A percentile compares a stretch with the other conserved stretches of the same genome.
Evolutionary conservation across 2,329 filamentous ascomycete genomes (phyloP).

Genomic region (Aspergillus piperis): DNA sequence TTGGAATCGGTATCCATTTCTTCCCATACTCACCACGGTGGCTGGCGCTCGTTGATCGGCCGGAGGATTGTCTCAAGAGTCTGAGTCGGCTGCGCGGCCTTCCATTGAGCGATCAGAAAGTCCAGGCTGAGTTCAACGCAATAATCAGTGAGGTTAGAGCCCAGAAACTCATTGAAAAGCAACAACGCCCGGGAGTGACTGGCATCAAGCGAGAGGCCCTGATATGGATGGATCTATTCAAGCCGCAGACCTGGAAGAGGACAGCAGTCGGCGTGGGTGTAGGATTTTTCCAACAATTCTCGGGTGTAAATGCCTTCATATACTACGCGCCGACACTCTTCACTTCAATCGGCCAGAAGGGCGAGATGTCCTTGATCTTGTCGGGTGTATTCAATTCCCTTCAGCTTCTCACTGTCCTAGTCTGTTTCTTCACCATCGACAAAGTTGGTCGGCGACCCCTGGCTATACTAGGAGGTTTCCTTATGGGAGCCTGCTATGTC

Average conservation of each 20-base stretch:
- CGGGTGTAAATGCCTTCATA: slow-evolving; percentile 49
- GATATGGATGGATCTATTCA: slow-evolving; percentile 50
- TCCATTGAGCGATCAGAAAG: slow-evolving; percentile 53
- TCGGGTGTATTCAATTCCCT: slow-evolving; percentile 47
- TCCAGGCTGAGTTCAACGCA: slow-evolving; percentile 61
- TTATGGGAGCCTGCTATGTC: neutral
- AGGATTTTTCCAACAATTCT: slow-evolving; percentile 49
- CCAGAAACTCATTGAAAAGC: neutral
- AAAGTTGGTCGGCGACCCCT: slow-evolving; percentile 52
- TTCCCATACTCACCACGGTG: slow-evolving; percentile 65
- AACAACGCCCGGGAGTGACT: neutral
- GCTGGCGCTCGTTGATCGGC: slow-evolving; percentile 67
- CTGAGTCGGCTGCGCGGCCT: slow-evolving; percentile 61
- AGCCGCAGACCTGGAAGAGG: slow-evolving; percentile 46
- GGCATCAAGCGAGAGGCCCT: neutral
- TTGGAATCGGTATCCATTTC: slow-evolving; percentile 48
- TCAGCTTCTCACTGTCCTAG: slow-evolving; percentile 65
- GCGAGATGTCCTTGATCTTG: slow-evolving; percentile 64
- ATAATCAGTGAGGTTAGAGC: slow-evolving; percentile 44
- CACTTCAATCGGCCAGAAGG: slow-evolving; percentile 26
- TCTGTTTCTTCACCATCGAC: slow-evolving; percentile 43
- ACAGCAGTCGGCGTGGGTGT: slow-evolving; percentile 42
- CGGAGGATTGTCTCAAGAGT: slow-evolving; percentile 62
- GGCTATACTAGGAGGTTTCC: slow-evolving; percentile 62
- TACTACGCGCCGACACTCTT: slow-evolving; percentile 52